Base-by-base conservation (phyloP, 192 early-diverging fungal species). In the Umbelopsis sp. region DNA sequence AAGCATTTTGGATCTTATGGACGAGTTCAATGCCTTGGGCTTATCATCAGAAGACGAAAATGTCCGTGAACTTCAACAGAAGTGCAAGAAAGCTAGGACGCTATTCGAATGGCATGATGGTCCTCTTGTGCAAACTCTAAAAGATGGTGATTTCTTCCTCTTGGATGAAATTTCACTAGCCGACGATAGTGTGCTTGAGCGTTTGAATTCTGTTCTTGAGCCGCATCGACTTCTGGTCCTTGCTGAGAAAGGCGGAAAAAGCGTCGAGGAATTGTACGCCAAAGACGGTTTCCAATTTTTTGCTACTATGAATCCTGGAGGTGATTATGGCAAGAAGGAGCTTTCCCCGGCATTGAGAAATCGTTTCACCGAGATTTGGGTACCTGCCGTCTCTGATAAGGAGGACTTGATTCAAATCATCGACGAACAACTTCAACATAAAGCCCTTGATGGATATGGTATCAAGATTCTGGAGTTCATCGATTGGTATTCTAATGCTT, bases 251-350 rank as follows among this genome's bases (percentile, higher is more conserved):
- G 91, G 91, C 20, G 89, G 92, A 21, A 82, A 91, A 61, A 73
- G 80, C 27, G 82, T 95, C 44, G 89, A 92, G 69, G 87, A 91
- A 37, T 80, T 97, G 58, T 77, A 79, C 11, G 95, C 86, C 0
- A 76, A 70, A 8, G 76, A 81, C 5, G 87, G 86, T 11, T 99
- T 99, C 81, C 89, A 90, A 64, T 97, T 99, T 78, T 80, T 97
- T 16, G 96, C 97, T 2, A 99, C 97, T 3, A 99, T 99, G 97
- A 99, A 99, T 79, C 97, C 97, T 4, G 97, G 97, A 45, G 97
- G 97, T 50, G 97, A 99, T 78, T 98, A 96, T 77, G 97, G 97
- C 47, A 99, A 99, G 81, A 97, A 97, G 74, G 97, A 99, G 77
- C 87, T 99, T 16, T 95, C 93, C 12, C 97, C 97, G 44, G 97